Evolutionary conservation across 768 basidiomycete species (phyloP).

Genomic region (Serendipita sp.): DNA sequence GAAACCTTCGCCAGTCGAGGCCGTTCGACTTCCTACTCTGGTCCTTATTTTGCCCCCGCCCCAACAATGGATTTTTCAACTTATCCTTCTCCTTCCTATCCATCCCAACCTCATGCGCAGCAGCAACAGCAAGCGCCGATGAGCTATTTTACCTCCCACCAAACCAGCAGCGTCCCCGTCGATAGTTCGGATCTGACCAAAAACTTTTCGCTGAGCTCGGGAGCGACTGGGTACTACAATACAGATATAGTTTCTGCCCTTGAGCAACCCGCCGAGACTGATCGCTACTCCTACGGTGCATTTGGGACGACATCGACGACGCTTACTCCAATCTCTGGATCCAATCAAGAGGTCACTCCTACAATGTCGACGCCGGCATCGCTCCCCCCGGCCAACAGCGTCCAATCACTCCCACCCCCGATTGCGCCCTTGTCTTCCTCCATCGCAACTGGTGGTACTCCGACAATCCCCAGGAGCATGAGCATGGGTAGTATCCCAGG

Average conservation of each 20-base stretch:
- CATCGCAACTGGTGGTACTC: neutral
- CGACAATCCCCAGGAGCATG: neutral
- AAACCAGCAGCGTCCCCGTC: neutral
- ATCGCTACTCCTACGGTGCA: neutral
- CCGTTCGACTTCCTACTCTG: conserved; percentile 1
- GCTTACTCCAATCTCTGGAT: neutral
- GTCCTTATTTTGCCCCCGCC: neutral
- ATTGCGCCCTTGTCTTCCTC: neutral
- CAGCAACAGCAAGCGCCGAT: neutral
- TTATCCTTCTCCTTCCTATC: neutral
- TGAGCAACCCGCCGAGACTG: neutral
- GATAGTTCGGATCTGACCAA: neutral
- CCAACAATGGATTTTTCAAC: neutral
- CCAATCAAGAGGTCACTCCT: neutral
- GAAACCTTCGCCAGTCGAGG: neutral
- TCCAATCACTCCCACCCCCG: neutral
- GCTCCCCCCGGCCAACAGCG: neutral
- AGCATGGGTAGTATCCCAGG: conserved; percentile 1
- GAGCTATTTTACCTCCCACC: neutral
- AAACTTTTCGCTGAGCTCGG: neutral
- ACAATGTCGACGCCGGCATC: neutral
- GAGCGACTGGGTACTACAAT: neutral
- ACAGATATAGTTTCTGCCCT: neutral
- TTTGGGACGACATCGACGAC: neutral
- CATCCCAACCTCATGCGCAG: too few relatives aligned